Evolutionary conservation across 495 filamentous ascomycete genomes (phyloP), one percentile per base, ranked within the genome.

Genomic region (Hypoxylon perforatum): DNA sequence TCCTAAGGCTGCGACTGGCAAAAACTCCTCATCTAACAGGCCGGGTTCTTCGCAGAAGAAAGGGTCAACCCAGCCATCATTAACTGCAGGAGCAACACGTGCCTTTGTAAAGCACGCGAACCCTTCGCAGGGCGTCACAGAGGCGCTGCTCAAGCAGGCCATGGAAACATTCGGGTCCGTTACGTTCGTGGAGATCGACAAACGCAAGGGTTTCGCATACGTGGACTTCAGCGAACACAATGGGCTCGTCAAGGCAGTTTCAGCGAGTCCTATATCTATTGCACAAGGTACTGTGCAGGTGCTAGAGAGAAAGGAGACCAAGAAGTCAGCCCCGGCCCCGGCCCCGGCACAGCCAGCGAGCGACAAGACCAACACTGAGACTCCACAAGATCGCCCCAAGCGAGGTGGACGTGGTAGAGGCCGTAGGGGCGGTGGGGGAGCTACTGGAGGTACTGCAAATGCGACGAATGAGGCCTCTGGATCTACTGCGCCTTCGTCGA

Each of bases 31-130:
- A 12, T 53, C 56, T 4, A 62, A 25, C 14, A 75, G 73, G 63
- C 45, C 18, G n/a, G 46, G 17, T 42, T 49, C 49, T 14, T 57
- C 57, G 0, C 71, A 73, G 61, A 72, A 71, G 49, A 73, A 70
- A 18, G 64, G 57, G 0, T 65, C 63, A 35, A 23, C 53, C n/a
- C 55, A 72, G 19, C 39, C 75, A 14, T 41, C 68, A 6, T 62
- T 86, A 63, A 73, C 82, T 22, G 73, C 87, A 8, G 86, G 86
- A 3, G 86, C 89, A 5, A 91, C 87, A 1, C 89, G 92, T 72
- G 93, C 92, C n/a, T 97, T 97, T 73, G 82, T 97, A 68, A 97
- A 97, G 72, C 93, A 96, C 69, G 93, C 93, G 54, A 96, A 95
- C 74, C 87, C 92, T 17, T 93, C 92, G 0, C 93, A 97, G 74